Base-by-base conservation (phyloP, 495 filamentous ascomycete species). In the Xylaria flabelliformis region DNA sequence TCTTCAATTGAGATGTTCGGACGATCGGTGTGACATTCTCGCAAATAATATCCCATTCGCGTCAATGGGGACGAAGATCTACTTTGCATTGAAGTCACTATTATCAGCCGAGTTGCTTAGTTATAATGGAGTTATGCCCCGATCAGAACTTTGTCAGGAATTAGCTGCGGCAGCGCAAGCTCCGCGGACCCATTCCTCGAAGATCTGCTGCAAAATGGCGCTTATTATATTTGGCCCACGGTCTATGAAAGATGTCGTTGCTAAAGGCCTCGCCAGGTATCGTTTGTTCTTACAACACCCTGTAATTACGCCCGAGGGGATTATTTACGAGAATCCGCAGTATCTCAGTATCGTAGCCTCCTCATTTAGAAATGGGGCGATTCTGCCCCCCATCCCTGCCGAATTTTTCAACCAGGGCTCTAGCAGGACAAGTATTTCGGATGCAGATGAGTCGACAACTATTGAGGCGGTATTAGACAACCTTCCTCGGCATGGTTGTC, bases 281-380 rank as follows among this genome's bases (percentile, higher is more conserved):
- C 69, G 48, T 29, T 55, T 72, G 24, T 72, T 72, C 21, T 56
- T 72, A 21, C 69, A 72, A 34, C 69, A 72, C 24, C 69, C 69
- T 7, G n/a, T 56, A 10, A 62, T 36, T 41, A 41, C 59, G 39
- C 69, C 50, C 1, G 44, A 36, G 24, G 44, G 32, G 24, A 56
- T 66, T 36, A 21, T 21, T 48, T 72, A 72, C 61, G 61, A 72
- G 17, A 72, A 72, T 29, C 69, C 69, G 5, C 69, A 72, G n/a
- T 72, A 72, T 59, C 69, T 72, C 21, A 48, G 36, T 41, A 72
- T 58, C 6, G 61, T 56, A 17, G 61, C 36, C 17, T 42, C 32
- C 24, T 58, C 48, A 17, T 56, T 66, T 24, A 19, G 61, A 32
- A 65, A 66, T 44, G 61, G 69, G 9, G 63, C 39, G 4, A 50